Evolutionary conservation across 2,329 filamentous ascomycete species (phyloP), one percentile per base, ranked within the genome.

Genomic region (Sphaerulina populicola): DNA sequence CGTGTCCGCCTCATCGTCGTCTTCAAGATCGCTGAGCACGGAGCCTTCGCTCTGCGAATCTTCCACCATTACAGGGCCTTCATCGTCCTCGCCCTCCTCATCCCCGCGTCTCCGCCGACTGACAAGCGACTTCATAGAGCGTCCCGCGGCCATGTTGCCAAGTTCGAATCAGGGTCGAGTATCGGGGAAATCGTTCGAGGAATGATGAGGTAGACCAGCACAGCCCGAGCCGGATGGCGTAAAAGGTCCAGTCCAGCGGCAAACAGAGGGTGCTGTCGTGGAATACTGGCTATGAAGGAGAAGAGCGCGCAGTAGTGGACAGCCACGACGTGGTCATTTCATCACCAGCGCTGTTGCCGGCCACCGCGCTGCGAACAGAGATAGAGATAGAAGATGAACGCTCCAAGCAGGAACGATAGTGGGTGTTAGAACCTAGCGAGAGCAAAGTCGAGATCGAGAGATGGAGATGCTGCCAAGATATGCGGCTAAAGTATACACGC

Each of bases 31-130:
- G 59, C 74, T 82, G 56, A 75, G 71, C 18, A 73, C 68, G 10
- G 80, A 82, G 35, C 72, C 75, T 64, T 83, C 81, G 65, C 79
- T 83, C 68, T 81, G 70, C 37, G 80, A 83, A 64, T 83, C 80
- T 59, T 81, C 79, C 45, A 77, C 76, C 51, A 77, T 77, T 46
- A 71, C 72, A 54, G 77, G 60, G 36, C 63, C 65, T 57, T 72
- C 69, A 45, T 86, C 82, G 58, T 86, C 83, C 62, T 86, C 83
- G 60, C 77, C 82, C 66, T 86, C 83, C 63, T 86, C 82, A 68
- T 82, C 81, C 59, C 81, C 76, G 61, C 82, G 79, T 66, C 83
- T 81, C 64, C 83, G 79, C 61, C 80, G 80, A 66, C 81, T 80
- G 68, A 85, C 78, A 62, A 80, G 69, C 70, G 81, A 83, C 71